phyloP scores from a whole-genome alignment of 2,329 filamentous ascomycete species.

The Botrytis medusae region DNA sequence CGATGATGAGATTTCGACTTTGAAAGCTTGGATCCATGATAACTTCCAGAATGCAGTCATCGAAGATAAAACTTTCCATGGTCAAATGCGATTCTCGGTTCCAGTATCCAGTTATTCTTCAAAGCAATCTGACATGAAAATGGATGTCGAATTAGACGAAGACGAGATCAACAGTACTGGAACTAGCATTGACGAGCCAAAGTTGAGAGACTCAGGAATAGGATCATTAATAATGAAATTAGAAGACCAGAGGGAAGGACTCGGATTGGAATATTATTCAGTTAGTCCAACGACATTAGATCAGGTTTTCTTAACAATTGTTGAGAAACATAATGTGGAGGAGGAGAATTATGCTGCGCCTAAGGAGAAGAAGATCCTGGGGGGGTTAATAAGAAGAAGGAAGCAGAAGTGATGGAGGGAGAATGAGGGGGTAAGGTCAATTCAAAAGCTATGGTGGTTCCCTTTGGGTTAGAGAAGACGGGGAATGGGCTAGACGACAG shows the following conservation, averaged over 20 bases:
- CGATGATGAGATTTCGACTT: slow-evolving; percentile 63
- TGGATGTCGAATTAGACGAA: neutral
- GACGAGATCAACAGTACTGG: slow-evolving; percentile 33
- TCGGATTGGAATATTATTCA: slow-evolving; percentile 83
- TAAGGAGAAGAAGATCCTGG: slow-evolving; percentile 21
- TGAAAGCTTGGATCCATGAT: slow-evolving; percentile 64
- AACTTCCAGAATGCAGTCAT: slow-evolving; percentile 65
- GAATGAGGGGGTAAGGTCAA: neutral
- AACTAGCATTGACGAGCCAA: slow-evolving; percentile 21
- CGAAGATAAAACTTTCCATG: slow-evolving; percentile 76
- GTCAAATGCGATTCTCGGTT: slow-evolving; percentile 82
- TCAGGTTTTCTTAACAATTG: slow-evolving; percentile 86
- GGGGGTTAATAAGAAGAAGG: neutral
- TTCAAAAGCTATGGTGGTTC: neutral
- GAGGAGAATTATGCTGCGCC: slow-evolving; percentile 61
- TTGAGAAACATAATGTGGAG: slow-evolving; percentile 73
- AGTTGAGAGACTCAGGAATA: slow-evolving; percentile 44
- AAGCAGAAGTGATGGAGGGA: neutral
- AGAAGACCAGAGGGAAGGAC: slow-evolving; percentile 64
- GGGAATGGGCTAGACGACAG: neutral
- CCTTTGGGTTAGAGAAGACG: neutral
- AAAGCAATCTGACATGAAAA: slow-evolving; percentile 29
- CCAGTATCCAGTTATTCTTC: slow-evolving; percentile 47
- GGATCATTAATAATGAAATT: slow-evolving; percentile 69
- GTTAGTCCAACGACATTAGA: slow-evolving; percentile 85